Evolutionary conservation across 2,329 filamentous ascomycete species (phyloP).

Genomic region (Aspergillus ochraceoroseus): DNA sequence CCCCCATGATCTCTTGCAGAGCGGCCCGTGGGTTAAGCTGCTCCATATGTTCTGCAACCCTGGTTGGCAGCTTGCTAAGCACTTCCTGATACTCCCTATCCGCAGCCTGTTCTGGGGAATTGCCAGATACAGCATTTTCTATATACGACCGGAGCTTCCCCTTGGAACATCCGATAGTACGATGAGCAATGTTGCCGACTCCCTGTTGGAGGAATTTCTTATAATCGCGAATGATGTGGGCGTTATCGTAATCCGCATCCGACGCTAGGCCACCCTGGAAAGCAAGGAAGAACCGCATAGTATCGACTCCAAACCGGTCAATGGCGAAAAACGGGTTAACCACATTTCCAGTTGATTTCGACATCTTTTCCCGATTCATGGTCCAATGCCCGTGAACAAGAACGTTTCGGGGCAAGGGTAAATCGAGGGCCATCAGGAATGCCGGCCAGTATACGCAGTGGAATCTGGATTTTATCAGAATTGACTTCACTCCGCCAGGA

Average conservation of each 20-base stretch:
- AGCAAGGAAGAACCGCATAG: constrained; percentile 83
- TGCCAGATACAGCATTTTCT: constrained; percentile 31
- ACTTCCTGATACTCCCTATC: constrained; percentile 37
- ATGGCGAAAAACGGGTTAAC: constrained; percentile 92
- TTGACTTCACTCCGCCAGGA: constrained; percentile 15
- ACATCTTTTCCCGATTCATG: constrained; percentile 88
- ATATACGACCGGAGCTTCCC: constrained; percentile 66
- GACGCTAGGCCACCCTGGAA: constrained; percentile 69
- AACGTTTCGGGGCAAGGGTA: constrained; percentile 72
- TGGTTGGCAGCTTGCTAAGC: constrained; percentile 40
- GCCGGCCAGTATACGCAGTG: constrained; percentile 98
- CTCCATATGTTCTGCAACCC: constrained; percentile 56
- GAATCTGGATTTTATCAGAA: constrained; percentile 57
- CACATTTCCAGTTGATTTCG: constrained; percentile 89
- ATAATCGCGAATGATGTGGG: constrained; percentile 68
- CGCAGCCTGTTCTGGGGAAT: constrained; percentile 28
- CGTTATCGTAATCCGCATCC: constrained; percentile 83
- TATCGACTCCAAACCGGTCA: constrained; percentile 80
- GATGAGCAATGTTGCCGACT: constrained; percentile 72
- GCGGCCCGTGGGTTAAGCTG: constrained; percentile 61
- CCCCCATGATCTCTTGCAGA: constrained; percentile 59
- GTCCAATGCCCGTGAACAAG: constrained; percentile 95
- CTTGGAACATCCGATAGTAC: constrained; percentile 62
- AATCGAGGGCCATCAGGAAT: constrained; percentile 78
- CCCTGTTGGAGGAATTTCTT: constrained; percentile 71